A percentile compares a stretch with the other conserved stretches of the same genome.
Conservation (phyloP, 148 eudicot genomes). For the Selenicereus undatus region DNA sequence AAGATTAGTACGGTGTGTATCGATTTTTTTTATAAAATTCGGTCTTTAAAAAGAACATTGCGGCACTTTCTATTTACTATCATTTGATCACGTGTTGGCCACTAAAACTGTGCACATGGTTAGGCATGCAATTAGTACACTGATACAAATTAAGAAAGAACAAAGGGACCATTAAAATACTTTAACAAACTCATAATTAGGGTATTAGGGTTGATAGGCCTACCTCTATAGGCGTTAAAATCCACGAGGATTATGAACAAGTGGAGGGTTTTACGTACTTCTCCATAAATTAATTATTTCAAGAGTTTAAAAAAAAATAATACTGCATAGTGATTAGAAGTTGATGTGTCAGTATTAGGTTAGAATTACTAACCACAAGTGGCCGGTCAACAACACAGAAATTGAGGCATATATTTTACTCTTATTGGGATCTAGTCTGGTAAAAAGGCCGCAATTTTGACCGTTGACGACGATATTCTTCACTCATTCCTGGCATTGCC, state of each 20-base stretch:
- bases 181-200: not conserved
- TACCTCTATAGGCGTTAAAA: not conserved
- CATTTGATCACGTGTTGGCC: not conserved
- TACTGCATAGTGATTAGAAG: no score
- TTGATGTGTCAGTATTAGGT: not conserved
- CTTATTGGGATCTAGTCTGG: not conserved
- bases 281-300: no score
- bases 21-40: not conserved
- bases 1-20: not conserved
- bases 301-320: no score
- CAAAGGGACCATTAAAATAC: not conserved
- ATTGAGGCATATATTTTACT: not conserved
- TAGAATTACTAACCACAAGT: not conserved
- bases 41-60: not conserved
- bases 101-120: not conserved
- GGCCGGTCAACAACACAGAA: conserved; percentile 1
- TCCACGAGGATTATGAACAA: conserved; percentile 1
- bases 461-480: not conserved
- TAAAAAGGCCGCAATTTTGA: not conserved
- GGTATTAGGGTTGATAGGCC: conserved; percentile 2
- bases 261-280: not conserved
- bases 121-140: conserved; percentile 6
- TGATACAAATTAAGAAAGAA: not conserved
- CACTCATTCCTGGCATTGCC: not conserved
- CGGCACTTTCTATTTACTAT: not conserved